Evolutionary conservation across 345 rosid species (phyloP).

Genomic region (Eucalyptus shirleyi): DNA sequence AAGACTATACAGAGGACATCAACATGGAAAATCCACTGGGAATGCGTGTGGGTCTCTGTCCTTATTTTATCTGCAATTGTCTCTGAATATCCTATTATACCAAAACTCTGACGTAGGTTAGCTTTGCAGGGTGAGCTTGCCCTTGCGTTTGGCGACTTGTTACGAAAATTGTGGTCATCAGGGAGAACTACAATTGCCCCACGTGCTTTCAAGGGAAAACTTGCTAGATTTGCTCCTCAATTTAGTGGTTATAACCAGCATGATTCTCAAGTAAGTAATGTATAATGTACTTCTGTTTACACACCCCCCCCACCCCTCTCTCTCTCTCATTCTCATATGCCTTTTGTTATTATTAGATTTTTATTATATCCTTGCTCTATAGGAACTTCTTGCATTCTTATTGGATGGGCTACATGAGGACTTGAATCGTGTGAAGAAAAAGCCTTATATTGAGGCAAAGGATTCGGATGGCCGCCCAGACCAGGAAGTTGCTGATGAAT

Average conservation of each 20-base stretch:
- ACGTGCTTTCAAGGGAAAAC: conserved; percentile 67
- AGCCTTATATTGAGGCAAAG: conserved; percentile 84
- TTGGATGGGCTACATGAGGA: conserved; percentile 94
- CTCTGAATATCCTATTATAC: neutral
- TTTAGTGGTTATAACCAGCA: conserved; percentile 97
- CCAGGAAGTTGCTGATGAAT: conserved; percentile 78
- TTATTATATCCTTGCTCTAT: neutral
- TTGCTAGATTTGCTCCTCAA: conserved; percentile 90
- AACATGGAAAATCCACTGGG: conserved; percentile 80
- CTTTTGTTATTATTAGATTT: neutral
- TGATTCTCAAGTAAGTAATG: conserved; percentile 79
- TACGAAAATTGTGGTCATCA: conserved; percentile 78
- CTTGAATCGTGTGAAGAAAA: conserved; percentile 74
- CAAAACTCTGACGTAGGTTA: neutral
- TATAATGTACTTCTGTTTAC: neutral
- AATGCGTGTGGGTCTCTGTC: conserved; percentile 58
- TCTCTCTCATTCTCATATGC: neutral
- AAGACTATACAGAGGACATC: conserved; percentile 71
- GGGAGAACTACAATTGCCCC: conserved; percentile 60
- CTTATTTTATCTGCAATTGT: neutral
- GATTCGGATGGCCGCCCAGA: conserved; percentile 75
- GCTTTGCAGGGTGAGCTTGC: conserved; percentile 90
- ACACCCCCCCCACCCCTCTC: neutral
- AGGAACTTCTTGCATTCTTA: conserved; percentile 90
- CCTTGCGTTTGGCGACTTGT: conserved; percentile 70